Evolutionary conservation across 1,139 yeast genomes (phyloP).

Genomic region (Taphrina wiesneri): DNA sequence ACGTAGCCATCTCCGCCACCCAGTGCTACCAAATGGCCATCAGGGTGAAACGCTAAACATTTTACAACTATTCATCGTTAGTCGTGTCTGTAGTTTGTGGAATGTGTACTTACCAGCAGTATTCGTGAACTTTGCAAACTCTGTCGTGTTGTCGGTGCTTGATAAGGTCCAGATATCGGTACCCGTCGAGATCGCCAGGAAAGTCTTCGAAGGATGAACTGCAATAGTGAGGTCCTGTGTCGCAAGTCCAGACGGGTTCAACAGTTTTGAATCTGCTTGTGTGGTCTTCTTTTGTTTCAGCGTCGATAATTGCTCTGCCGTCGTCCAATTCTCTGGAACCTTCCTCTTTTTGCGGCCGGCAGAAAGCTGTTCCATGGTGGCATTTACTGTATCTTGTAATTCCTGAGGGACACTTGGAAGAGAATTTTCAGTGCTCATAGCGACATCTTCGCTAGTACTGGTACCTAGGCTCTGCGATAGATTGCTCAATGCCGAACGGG

Average conservation of each 20-base stretch:
- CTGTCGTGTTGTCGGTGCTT: slow-evolving; percentile 1
- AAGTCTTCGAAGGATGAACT: slow-evolving; percentile 33
- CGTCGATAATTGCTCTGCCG: slow-evolving; percentile 17
- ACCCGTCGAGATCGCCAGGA: slow-evolving; percentile 24
- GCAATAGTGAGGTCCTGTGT: slow-evolving; percentile 6
- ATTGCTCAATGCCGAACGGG: slow-evolving; percentile 59
- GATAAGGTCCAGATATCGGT: slow-evolving; percentile 7
- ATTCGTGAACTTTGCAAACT: not conserved
- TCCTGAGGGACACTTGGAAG: not conserved
- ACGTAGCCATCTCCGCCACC: slow-evolving; percentile 51
- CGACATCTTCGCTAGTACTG: not conserved
- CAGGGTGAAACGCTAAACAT: slow-evolving; percentile 57
- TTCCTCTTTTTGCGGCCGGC: slow-evolving; percentile 36
- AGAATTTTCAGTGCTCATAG: not conserved
- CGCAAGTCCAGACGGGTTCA: not conserved
- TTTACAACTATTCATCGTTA: slow-evolving; percentile 41
- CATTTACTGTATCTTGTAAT: slow-evolving; percentile 12
- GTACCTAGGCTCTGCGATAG: slow-evolving; percentile 40
- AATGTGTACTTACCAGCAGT: not conserved
- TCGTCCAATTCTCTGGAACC: slow-evolving; percentile 35
- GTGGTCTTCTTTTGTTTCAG: slow-evolving; percentile 1
- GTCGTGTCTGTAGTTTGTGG: not conserved
- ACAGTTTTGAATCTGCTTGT: not conserved
- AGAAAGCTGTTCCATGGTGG: slow-evolving; percentile 13
- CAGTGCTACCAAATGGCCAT: slow-evolving; percentile 62